A percentile compares a stretch with the other conserved stretches of the same genome.
phyloP scores from a whole-genome alignment of 192 early-diverging fungal genomes.

The Coemansia sp. region DNA sequence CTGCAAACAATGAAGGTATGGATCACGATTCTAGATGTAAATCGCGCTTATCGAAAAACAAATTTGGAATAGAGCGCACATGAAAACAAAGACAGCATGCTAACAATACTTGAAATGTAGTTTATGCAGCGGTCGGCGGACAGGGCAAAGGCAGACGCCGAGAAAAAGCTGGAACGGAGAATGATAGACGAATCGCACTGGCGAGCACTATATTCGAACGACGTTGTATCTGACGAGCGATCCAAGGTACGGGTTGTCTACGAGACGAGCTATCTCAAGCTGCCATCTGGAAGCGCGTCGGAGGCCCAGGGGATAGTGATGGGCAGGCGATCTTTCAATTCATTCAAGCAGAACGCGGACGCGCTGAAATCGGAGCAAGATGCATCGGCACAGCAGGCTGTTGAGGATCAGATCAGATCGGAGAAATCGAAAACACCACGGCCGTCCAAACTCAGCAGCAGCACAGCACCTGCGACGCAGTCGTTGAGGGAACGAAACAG shows the following conservation, averaged over 20 bases:
- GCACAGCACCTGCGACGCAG: not conserved
- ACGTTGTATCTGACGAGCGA: slow-evolving; percentile 21
- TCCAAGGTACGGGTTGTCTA: slow-evolving; percentile 29
- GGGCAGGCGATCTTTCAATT: slow-evolving; percentile 37
- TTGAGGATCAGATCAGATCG: slow-evolving; percentile 3
- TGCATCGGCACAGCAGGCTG: not conserved
- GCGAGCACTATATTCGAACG: slow-evolving; percentile 34
- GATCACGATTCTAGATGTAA: not conserved
- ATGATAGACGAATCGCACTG: slow-evolving; percentile 50
- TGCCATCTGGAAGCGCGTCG: slow-evolving; percentile 23
- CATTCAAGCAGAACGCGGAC: slow-evolving; percentile 39
- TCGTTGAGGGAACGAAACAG: slow-evolving; percentile 25
- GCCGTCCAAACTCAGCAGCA: not conserved
- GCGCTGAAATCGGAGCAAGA: slow-evolving; percentile 18
- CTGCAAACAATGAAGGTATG: slow-evolving; percentile 23
- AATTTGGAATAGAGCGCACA: not conserved
- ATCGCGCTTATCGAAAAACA: too few relatives aligned
- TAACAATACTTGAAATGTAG: slow-evolving; percentile 8
- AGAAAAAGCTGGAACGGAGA: slow-evolving; percentile 27
- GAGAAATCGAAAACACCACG: slow-evolving; percentile 2
- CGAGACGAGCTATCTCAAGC: slow-evolving; percentile 46
- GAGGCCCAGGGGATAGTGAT: slow-evolving; percentile 3
- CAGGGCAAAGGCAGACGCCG: slow-evolving; percentile 21
- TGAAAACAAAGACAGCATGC: not conserved
- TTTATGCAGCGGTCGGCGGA: slow-evolving; percentile 53